A percentile compares a stretch with the other conserved stretches of the same genome.
Evolutionary conservation across 1,139 yeast genomes (phyloP).

Genomic region (Arxiozyma slooffiae): DNA sequence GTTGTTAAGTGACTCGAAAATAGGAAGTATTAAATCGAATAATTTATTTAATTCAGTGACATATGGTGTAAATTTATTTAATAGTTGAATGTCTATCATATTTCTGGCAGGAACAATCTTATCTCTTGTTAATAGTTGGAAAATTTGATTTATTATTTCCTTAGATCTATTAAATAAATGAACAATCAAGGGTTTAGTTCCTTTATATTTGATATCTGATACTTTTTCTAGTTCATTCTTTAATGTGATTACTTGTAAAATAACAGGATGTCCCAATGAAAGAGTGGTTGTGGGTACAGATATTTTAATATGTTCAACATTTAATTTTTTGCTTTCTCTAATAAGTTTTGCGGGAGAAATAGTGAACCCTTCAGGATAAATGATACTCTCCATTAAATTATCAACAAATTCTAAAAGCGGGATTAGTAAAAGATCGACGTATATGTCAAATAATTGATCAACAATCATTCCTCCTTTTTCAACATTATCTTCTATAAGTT

Average conservation of each 20-base stretch:
- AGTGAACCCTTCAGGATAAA: conserved; percentile 18
- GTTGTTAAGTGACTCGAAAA: background rate
- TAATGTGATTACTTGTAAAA: conserved; percentile 20
- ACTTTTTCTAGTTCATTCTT: conserved; percentile 12
- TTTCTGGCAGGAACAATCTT: background rate
- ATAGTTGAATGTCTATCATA: conserved; percentile 3
- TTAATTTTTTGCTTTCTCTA: background rate
- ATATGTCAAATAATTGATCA: conserved; percentile 11
- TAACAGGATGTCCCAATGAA: conserved; percentile 20
- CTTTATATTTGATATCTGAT: conserved; percentile 2
- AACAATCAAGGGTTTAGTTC: background rate
- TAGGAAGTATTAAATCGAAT: background rate
- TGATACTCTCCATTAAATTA: conserved; percentile 18
- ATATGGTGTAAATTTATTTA: conserved; percentile 30
- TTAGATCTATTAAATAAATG: conserved; percentile 3
- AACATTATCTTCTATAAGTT: background rate
- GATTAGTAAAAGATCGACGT: conserved; percentile 10
- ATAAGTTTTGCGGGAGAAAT: conserved; percentile 7
- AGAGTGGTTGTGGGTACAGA: conserved; percentile 3
- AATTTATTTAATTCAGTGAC: background rate
- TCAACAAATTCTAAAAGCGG: conserved; percentile 21
- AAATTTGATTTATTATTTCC: conserved; percentile 3
- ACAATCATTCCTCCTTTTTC: background rate
- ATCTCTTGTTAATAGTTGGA: conserved; percentile 3
- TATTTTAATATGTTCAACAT: background rate